Evolutionary conservation across 495 filamentous ascomycete species (phyloP).

Genomic region (Pyrenopolyporus hunteri): DNA sequence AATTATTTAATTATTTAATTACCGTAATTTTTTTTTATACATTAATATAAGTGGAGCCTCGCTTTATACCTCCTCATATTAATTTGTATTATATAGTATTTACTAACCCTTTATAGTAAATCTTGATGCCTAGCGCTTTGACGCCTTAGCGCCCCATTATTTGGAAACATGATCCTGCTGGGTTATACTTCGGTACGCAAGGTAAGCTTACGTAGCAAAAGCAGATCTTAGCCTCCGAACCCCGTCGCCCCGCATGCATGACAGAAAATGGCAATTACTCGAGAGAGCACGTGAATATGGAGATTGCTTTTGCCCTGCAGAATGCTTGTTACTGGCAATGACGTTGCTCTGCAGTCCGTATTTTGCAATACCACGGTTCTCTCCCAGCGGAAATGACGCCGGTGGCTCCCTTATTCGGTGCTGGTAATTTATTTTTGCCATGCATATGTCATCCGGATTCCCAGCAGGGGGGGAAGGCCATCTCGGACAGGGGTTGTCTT

Average conservation of each 20-base stretch:
- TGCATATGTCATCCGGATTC: constrained; percentile 22
- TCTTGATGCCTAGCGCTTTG: too few relatives aligned
- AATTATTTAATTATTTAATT: too few relatives aligned
- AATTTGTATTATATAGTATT: too few relatives aligned
- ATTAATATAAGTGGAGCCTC: too few relatives aligned
- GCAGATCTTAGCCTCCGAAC: constrained; percentile 21
- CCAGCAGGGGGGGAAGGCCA: constrained; percentile 8
- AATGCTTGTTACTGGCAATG: constrained; percentile 36
- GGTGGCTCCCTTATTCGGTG: constrained; percentile 19
- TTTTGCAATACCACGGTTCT: constrained; percentile 29
- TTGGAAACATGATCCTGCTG: too few relatives aligned
- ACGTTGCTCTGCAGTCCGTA: constrained; percentile 29
- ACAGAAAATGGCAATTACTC: constrained; percentile 29
- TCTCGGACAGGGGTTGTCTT: constrained; percentile 1
- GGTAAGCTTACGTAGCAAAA: constrained; percentile 29
- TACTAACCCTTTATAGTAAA: too few relatives aligned
- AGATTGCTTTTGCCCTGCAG: not conserved
- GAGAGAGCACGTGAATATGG: constrained; percentile 35
- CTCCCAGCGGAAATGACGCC: constrained; percentile 29
- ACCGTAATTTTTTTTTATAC: too few relatives aligned
- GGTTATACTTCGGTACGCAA: too few relatives aligned
- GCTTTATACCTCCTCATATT: too few relatives aligned
- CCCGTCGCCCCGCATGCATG: constrained; percentile 18
- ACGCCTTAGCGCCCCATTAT: too few relatives aligned
- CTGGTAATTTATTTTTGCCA: constrained; percentile 10